These are phyloP conservation scores for Jaltomata sinuosa DNA, from an alignment of 257 asterid genomes.

Conservation along the genomic window DNA sequence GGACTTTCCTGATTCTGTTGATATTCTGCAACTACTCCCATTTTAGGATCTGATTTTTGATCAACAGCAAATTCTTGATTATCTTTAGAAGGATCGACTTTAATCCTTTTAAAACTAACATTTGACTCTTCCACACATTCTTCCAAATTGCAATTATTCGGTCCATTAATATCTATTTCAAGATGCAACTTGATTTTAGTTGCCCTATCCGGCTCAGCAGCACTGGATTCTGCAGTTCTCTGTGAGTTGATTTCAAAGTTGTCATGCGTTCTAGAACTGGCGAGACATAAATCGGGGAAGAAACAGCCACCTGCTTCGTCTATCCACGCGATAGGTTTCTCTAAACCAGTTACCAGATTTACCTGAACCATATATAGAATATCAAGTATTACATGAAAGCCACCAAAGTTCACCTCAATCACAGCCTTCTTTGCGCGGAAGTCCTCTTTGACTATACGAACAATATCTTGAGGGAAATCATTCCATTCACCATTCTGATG, in stretches of 20 bases:
- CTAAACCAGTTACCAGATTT: conserved; percentile 55
- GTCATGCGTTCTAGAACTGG: conserved; percentile 16
- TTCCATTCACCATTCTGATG: conserved; percentile 62
- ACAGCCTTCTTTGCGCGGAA: conserved; percentile 44
- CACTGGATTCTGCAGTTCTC: conserved; percentile 16
- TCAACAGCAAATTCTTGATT: conserved; percentile 20
- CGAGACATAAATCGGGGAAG: conserved; percentile 54
- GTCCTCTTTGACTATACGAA: conserved; percentile 41
- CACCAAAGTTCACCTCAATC: conserved; percentile 48
- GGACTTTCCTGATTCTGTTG: conserved; percentile 16
- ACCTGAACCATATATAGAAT: conserved; percentile 58
- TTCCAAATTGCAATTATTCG: conserved; percentile 26
- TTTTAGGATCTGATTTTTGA: conserved; percentile 20
- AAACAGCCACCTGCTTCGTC: conserved; percentile 70
- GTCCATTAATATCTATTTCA: conserved; percentile 57
- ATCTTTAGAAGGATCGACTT: conserved; percentile 24
- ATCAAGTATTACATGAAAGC: conserved; percentile 41
- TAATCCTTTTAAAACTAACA: conserved; percentile 28
- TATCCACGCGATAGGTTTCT: conserved; percentile 75
- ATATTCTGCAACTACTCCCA: conserved; percentile 25
- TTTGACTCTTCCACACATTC: conserved; percentile 72
- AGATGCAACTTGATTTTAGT: conserved; percentile 54
- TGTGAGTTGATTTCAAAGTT: neutral
- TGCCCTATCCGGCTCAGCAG: conserved; percentile 21
- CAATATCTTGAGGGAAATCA: conserved; percentile 57